Base-by-base conservation (phyloP, 2,329 filamentous ascomycete species). In the Ophiostoma perfectum region DNA sequence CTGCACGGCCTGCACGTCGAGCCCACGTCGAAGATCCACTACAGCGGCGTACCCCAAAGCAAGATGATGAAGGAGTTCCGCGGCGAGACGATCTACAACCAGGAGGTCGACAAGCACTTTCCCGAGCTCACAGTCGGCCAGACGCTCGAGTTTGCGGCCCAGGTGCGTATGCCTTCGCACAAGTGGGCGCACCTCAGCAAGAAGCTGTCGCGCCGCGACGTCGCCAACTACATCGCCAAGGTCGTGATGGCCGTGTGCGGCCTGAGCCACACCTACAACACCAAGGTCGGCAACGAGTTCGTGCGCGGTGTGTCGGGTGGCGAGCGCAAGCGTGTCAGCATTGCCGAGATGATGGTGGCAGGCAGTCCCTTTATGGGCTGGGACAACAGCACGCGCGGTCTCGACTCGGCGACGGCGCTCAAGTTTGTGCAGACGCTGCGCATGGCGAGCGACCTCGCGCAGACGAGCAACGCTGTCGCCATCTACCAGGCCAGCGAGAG, bases 401-500 rank as follows among this genome's bases (percentile, higher is more conserved):
- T 91, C 1, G 88, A 91, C 49, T 58, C 49, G 8, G 38, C 65
- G 4, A 66, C 65, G 3, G 65, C 65, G 6, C 75, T 90, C 16
- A 86, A 90, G 72, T 91, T 88, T 68, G 85, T 88, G 5, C 83
- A 86, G 71, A 86, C 84, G 2, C 77, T 91, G 68, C 81, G 88
- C 44, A 84, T 86, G 55, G 83, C 90, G 12, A 58, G 62, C 55
- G 69, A 70, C 83, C 90, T 91, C 44, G 87, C 86, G 70, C 82
- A 83, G 69, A 85, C 79, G 74, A 88, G 88, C 1, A 86, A 88
- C 18, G 84, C 83, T 70, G 89, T 91, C 42, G 89, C 89, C 70
- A 90, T 91, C 76, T 92, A 92, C 78, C 89, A 92, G 74, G 88
- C 88, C 0, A 85, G 86, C 4, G 87, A 90, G 68, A 84, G 81